Conservation (phyloP, 2,329 filamentous ascomycete genomes). For the Nemania bipapillata region DNA sequence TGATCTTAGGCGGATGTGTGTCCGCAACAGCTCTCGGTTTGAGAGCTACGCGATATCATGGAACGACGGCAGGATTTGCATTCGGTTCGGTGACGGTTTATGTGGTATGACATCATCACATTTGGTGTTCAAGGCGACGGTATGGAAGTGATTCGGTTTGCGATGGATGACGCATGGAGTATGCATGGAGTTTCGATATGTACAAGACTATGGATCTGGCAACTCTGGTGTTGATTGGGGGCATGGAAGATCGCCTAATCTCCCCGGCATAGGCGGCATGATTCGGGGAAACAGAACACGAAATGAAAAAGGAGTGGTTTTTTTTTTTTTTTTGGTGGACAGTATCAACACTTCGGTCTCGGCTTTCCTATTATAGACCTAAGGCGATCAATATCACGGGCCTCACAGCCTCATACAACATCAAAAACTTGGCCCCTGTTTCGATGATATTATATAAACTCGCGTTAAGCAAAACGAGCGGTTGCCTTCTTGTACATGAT, state of each 20-base stretch:
- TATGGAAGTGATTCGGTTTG: constrained; percentile 25
- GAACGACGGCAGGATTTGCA: constrained; percentile 37
- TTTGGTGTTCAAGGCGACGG: constrained; percentile 41
- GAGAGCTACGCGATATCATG: constrained; percentile 33
- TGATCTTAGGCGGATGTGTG: constrained; percentile 19
- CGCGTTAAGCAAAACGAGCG: not conserved
- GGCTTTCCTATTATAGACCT: constrained; percentile 37
- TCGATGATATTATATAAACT: not conserved
- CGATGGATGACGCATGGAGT: constrained; percentile 14
- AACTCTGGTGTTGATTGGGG: constrained; percentile 22
- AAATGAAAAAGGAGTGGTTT: constrained; percentile 38
- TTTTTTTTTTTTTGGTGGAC: constrained; percentile 44
- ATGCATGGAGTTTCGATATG: constrained; percentile 30
- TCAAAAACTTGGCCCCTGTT: constrained; percentile 29
- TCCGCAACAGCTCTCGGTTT: constrained; percentile 16
- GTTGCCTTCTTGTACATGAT: not conserved
- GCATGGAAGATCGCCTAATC: not conserved
- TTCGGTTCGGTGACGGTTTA: constrained; percentile 38
- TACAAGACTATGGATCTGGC: constrained; percentile 29
- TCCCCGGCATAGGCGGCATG: constrained; percentile 1
- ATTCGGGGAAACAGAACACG: constrained; percentile 6
- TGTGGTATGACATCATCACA: constrained; percentile 42
- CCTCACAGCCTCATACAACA: constrained; percentile 47
- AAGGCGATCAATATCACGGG: constrained; percentile 45
- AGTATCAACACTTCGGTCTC: constrained; percentile 42